These are phyloP conservation scores for Lunasporangiospora selenospora DNA, from an alignment of 192 early-diverging fungal species.

Conservation along the genomic window DNA sequence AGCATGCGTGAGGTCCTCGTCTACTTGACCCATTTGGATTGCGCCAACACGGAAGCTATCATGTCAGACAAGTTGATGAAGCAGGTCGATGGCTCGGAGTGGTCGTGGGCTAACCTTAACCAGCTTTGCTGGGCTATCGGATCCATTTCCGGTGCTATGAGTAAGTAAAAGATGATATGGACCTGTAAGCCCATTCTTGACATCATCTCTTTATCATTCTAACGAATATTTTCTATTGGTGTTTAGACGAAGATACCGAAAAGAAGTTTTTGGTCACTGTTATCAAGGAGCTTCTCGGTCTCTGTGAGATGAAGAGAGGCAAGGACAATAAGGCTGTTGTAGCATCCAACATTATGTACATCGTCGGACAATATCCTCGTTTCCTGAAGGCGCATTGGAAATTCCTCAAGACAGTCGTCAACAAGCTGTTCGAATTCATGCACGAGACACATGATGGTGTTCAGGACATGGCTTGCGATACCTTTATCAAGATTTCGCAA, in stretches of 20 bases:
- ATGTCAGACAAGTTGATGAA: conserved; percentile 92
- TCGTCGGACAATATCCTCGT: conserved; percentile 99
- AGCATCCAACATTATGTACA: conserved; percentile 99
- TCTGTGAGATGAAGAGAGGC: conserved; percentile 97
- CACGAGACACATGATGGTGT: conserved; percentile 97
- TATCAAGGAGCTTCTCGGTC: conserved; percentile 95
- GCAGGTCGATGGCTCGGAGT: conserved; percentile 97
- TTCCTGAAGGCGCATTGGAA: conserved; percentile 99
- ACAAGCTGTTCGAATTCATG: conserved; percentile 99
- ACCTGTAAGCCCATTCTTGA: neutral
- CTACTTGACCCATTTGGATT: conserved; percentile 97
- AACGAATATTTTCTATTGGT: neutral
- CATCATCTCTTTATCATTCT: neutral
- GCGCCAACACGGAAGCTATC: conserved; percentile 92
- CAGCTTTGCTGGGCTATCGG: conserved; percentile 99
- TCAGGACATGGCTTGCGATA: conserved; percentile 99
- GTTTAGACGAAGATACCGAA: conserved; percentile 86
- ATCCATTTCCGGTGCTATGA: conserved; percentile 97
- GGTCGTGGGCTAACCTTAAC: conserved; percentile 98
- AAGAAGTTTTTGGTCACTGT: conserved; percentile 97
- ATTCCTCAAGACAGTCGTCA: conserved; percentile 99
- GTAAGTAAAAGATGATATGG: conserved; percentile 35
- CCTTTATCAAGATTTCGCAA: conserved; percentile 99
- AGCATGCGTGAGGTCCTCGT: conserved; percentile 97
- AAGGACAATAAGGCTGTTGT: conserved; percentile 99